Base-by-base conservation (phyloP, 2,329 filamentous ascomycete species). In the Nemania serpens region DNA sequence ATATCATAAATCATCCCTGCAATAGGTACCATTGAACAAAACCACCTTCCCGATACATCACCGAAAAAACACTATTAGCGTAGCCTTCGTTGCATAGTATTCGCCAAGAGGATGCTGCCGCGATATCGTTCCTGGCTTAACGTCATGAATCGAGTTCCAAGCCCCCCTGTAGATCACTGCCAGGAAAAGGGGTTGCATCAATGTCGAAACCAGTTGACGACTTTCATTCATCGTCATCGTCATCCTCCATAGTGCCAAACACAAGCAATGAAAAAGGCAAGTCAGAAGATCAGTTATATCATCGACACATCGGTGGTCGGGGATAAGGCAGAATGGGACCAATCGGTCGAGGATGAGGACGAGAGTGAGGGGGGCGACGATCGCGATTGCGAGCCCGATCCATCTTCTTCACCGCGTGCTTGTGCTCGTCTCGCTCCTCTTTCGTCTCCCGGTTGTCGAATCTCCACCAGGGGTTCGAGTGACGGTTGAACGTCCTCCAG, bases 391-490 rank as follows among this genome's bases (percentile, higher is more conserved):
- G 33, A 3, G 18, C 49, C 45, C 15, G 54, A 1, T 66, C 43
- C 42, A 66, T 47, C 50, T 57, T 68, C 52, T 66, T 58, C 36
- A 63, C 37, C 33, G 62, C 51, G 17, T 65, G 50, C 13, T 62
- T 63, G 37, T 64, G 55, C 47, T 63, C 46, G 2, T 20, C 54
- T 22, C 68, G 62, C 39, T 54, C 60, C 29, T 63, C 61, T 18
- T 59, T 62, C 7, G 65, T 69, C 55, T 69, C 64, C 20, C 20
- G 34, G 9, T 45, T 46, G 49, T 70, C 68, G 13, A 68, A 36
- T 52, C 57, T 64, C 64, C 65, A 67, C 68, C 68, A 70, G 37
- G 69, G 65, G 46, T 70, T 70, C n/a, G 64, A 56, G 60, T 59
- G 13, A 46, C 60, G 61, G 56, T 46, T 48, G 39, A 64, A 64